phyloP scores from a whole-genome alignment of 2,329 filamentous ascomycete species.

The Colletotrichum acutatum region DNA sequence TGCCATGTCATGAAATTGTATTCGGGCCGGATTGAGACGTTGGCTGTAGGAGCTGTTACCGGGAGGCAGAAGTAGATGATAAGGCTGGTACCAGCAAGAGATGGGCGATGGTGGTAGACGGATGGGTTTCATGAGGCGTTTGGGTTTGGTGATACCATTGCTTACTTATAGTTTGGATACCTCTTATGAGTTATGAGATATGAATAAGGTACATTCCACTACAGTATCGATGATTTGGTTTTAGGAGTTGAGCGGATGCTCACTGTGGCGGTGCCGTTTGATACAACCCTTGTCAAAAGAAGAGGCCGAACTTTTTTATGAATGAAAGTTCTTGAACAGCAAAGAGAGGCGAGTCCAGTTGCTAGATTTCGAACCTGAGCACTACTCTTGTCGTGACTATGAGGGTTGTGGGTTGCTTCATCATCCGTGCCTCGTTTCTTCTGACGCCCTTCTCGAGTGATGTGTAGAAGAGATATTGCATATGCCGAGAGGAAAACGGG shows the following conservation, averaged over 20 bases:
- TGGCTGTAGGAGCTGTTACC: constrained; percentile 77
- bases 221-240: no score
- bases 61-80: constrained; percentile 41
- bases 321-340: rapidly evolving
- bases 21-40: constrained; percentile 73
- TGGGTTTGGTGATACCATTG: neutral
- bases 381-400: no score
- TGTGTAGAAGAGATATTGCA: no score
- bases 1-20: constrained; percentile 86
- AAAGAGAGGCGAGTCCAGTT: no score
- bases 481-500: no score
- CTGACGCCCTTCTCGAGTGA: no score
- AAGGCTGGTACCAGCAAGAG: neutral
- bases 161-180: neutral
- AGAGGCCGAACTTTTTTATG: neutral
- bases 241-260: no score
- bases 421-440: no score
- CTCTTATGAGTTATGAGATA: neutral
- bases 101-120: no score
- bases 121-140: neutral
- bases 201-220: neutral
- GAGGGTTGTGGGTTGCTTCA: no score
- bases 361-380: no score
- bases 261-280: no score
- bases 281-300: neutral